Conservation (phyloP, 495 filamentous ascomycete genomes). For the Penicillium ucsense region DNA sequence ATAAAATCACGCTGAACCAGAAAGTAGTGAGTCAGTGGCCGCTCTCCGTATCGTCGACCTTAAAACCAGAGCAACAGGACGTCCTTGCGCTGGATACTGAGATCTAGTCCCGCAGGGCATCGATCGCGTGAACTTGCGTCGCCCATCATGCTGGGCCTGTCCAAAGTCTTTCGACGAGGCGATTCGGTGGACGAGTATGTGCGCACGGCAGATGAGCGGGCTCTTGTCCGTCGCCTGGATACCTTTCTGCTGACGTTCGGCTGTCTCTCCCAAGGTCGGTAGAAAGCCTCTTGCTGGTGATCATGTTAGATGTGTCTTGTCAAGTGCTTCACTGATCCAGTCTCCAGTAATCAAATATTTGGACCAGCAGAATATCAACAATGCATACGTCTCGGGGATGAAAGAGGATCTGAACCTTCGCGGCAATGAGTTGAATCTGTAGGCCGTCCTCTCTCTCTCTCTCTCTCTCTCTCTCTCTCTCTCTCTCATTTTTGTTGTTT, state of each 20-base stretch:
- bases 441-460: background rate
- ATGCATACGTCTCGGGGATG: conserved; percentile 39
- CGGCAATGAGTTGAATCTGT: conserved; percentile 38
- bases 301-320: background rate
- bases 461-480: conserved; percentile 1
- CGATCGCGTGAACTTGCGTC: no score
- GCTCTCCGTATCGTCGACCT: no score
- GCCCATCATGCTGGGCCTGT: conserved; percentile 9
- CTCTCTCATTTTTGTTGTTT: background rate
- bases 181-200: conserved; percentile 3
- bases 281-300: background rate
- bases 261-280: conserved; percentile 21
- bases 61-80: no score
- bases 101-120: no score
- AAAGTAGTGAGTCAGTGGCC: no score
- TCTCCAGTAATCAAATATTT: conserved; percentile 41
- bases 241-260: conserved; percentile 23
- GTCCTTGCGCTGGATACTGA: no score
- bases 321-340: background rate
- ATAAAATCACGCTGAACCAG: no score
- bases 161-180: conserved; percentile 10
- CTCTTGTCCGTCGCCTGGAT: conserved; percentile 23
- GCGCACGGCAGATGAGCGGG: conserved; percentile 19
- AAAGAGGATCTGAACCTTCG: conserved; percentile 27
- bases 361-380: conserved; percentile 47